Conservation (phyloP, 176 grass and related monocot species). For the Raddia distichophylla region DNA sequence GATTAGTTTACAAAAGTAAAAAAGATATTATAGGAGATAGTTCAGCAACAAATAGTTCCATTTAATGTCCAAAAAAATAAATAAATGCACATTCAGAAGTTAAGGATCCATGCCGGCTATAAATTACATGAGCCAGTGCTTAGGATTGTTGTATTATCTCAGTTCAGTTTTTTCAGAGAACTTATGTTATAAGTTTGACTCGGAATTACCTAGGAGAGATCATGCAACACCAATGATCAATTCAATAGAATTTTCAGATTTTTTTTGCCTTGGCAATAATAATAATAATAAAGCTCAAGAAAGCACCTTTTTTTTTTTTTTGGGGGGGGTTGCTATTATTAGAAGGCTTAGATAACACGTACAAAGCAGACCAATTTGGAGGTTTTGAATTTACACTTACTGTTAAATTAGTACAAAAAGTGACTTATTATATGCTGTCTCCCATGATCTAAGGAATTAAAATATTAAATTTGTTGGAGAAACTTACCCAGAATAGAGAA, state of each 20-base stretch:
- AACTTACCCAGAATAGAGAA: slow-evolving; percentile 87
- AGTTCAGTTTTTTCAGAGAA: slow-evolving; percentile 19
- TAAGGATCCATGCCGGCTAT: neutral
- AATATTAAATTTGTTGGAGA: neutral
- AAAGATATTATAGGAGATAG: neutral
- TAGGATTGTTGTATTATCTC: neutral
- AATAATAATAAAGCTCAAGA: neutral
- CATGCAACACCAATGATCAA: slow-evolving; percentile 1
- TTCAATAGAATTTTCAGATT: neutral
- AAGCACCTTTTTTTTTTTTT: too few species aligned
- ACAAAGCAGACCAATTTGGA: slow-evolving; percentile 1
- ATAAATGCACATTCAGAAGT: neutral
- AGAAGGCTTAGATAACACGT: neutral
- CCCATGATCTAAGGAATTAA: slow-evolving; percentile 9
- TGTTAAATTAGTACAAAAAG: neutral
- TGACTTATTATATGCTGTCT: neutral
- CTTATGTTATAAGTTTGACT: neutral
- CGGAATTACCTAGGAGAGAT: neutral
- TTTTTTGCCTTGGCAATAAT: neutral
- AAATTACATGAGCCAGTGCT: neutral
- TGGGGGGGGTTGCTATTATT: neutral
- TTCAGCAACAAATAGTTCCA: neutral
- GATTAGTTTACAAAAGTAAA: neutral
- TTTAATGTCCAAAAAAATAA: neutral
- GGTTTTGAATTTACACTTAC: neutral